Percentiles rank a stretch among this genome's conserved stretches.
These are phyloP conservation scores for Candida jianshihensis DNA, from an alignment of 805 yeast genomes.

Conservation along the genomic window DNA sequence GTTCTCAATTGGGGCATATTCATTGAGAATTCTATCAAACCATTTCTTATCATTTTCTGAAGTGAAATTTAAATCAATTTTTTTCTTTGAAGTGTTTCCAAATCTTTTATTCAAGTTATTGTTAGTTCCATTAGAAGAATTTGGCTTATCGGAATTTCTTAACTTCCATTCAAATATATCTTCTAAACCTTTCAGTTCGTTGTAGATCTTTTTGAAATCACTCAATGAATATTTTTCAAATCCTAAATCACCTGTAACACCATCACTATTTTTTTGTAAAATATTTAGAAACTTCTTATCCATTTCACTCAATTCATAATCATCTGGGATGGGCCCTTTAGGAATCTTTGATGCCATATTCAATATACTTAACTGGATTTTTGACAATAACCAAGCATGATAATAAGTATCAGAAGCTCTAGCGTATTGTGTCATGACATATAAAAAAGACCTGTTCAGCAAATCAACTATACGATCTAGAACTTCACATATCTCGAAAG, in stretches of 20 bases:
- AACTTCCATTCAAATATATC: background rate
- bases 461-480: background rate
- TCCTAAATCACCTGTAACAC: background rate
- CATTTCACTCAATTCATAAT: background rate
- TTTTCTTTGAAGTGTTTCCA: no score
- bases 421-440: background rate
- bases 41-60: constrained; percentile 1
- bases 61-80: background rate
- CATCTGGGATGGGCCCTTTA: background rate
- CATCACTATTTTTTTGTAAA: background rate
- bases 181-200: background rate
- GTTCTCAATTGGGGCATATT: background rate
- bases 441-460: background rate
- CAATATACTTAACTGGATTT: background rate
- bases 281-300: background rate
- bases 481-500: background rate
- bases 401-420: constrained; percentile 1
- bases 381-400: background rate
- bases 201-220: background rate
- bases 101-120: no score
- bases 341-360: background rate
- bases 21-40: background rate
- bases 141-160: background rate
- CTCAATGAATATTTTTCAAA: background rate
- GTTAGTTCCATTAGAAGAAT: no score